Conservation (phyloP, 1,284 basidiomycete species). For the Ganoderma sinense region DNA sequence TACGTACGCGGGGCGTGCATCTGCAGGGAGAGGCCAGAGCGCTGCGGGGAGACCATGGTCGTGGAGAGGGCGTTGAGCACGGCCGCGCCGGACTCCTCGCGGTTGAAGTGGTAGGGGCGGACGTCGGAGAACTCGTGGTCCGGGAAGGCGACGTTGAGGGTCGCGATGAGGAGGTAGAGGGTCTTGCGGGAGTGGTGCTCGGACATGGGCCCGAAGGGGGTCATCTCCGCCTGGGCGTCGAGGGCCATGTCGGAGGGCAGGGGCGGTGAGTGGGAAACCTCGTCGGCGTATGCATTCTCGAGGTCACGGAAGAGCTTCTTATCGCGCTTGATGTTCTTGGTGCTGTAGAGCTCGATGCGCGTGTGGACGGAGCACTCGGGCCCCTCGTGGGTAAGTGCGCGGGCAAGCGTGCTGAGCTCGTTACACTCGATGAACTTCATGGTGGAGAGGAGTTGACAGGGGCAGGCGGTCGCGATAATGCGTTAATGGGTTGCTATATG, state of each 20-base stretch:
- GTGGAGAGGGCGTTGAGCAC: slow-evolving; percentile 85
- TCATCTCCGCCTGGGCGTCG: slow-evolving; percentile 74
- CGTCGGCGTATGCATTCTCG: slow-evolving; percentile 86
- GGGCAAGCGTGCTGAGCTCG: slow-evolving; percentile 79
- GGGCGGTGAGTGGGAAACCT: slow-evolving; percentile 74
- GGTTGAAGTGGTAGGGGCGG: slow-evolving; percentile 90
- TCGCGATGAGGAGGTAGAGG: slow-evolving; percentile 93
- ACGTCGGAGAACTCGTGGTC: slow-evolving; percentile 98
- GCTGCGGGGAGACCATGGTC: slow-evolving; percentile 74
- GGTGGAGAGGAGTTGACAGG: slow-evolving; percentile 11
- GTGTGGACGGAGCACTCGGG: slow-evolving; percentile 93
- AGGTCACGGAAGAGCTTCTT: slow-evolving; percentile 95
- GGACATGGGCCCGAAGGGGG: slow-evolving; percentile 81
- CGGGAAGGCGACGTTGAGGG: slow-evolving; percentile 96
- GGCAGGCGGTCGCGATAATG: neutral
- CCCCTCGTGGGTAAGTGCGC: slow-evolving; percentile 85
- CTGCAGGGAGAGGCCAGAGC: slow-evolving; percentile 52
- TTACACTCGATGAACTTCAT: slow-evolving; percentile 96
- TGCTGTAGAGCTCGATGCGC: slow-evolving; percentile 96
- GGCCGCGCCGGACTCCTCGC: slow-evolving; percentile 78
- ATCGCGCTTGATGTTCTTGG: slow-evolving; percentile 97
- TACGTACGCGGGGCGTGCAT: slow-evolving; percentile 74
- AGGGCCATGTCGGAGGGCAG: slow-evolving; percentile 73
- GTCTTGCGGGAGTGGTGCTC: slow-evolving; percentile 85
- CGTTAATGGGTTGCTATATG: slow-evolving; percentile 2